phyloP scores from a whole-genome alignment of 2,329 filamentous ascomycete species.

The Fusarium torreyae region DNA sequence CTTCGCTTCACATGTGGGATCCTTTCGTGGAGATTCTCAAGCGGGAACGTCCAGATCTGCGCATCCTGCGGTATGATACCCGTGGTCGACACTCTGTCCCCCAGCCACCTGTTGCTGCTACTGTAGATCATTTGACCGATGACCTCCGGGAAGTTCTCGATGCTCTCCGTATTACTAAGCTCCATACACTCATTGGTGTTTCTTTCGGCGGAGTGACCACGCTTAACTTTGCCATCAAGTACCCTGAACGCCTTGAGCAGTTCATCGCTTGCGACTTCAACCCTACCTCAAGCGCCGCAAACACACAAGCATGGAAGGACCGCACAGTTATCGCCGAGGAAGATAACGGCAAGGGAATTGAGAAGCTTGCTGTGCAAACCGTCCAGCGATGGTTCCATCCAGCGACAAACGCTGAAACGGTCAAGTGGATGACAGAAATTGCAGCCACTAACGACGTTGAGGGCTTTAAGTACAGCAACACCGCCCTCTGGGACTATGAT shows the following conservation, averaged over 20 bases:
- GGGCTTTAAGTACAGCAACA: slow-evolving; percentile 77
- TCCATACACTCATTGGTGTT: slow-evolving; percentile 80
- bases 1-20: slow-evolving; percentile 86
- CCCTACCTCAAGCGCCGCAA: slow-evolving; percentile 77
- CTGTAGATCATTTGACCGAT: slow-evolving; percentile 75
- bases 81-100: slow-evolving; percentile 75
- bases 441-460: slow-evolving; percentile 78
- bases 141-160: slow-evolving; percentile 78
- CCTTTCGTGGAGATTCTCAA: slow-evolving; percentile 76
- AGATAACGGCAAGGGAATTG: slow-evolving; percentile 71
- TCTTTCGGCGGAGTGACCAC: slow-evolving; percentile 86
- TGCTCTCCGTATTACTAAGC: slow-evolving; percentile 76
- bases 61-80: slow-evolving; percentile 82
- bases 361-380: slow-evolving; percentile 77
- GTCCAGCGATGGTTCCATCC: slow-evolving; percentile 86
- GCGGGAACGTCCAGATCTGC: slow-evolving; percentile 72
- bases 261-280: slow-evolving; percentile 88
- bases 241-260: slow-evolving; percentile 70
- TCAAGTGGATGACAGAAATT: slow-evolving; percentile 75
- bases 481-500: slow-evolving; percentile 81
- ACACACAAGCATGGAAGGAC: slow-evolving; percentile 85
- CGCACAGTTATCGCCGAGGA: slow-evolving; percentile 77
- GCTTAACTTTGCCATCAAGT: slow-evolving; percentile 78
- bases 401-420: slow-evolving; percentile 62
- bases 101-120: slow-evolving; percentile 66